phyloP scores from a whole-genome alignment of 176 grass and related monocot species.

The Oryza brachyantha region DNA sequence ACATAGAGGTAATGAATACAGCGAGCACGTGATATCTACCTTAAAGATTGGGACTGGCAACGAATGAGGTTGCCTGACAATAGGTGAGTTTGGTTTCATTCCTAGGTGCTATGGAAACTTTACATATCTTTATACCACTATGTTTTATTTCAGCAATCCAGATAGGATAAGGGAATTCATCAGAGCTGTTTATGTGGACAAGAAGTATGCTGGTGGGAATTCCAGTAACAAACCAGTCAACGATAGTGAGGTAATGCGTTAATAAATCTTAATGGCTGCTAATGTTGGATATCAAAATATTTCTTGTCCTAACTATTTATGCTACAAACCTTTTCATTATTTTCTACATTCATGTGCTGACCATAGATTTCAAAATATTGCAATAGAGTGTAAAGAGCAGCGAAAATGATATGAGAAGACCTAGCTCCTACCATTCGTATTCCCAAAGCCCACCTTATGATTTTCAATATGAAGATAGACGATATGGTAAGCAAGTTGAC shows the following conservation, averaged over 20 bases:
- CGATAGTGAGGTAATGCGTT: constrained; percentile 58
- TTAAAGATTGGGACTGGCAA: constrained; percentile 95
- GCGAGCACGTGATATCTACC: constrained; percentile 80
- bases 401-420: constrained; percentile 54
- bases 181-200: constrained; percentile 91
- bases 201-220: constrained; percentile 77
- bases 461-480: constrained; percentile 92
- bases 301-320: constrained; percentile 13
- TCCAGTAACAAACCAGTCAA: constrained; percentile 48
- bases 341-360: constrained; percentile 20
- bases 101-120: background rate
- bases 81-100: constrained; percentile 49
- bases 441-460: constrained; percentile 98
- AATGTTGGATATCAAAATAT: constrained; percentile 16
- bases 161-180: constrained; percentile 97
- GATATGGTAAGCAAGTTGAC: constrained; percentile 79
- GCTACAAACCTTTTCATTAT: constrained; percentile 8
- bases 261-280: background rate
- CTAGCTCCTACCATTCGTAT: constrained; percentile 93
- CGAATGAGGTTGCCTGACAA: constrained; percentile 88
- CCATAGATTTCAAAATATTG: constrained; percentile 20
- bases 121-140: constrained; percentile 23
- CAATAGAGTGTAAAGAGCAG: constrained; percentile 64
- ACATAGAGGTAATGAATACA: constrained; percentile 33
- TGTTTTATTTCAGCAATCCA: constrained; percentile 62